phyloP scores from a whole-genome alignment of 2,329 filamentous ascomycete genomes.

The Botrytis tulipae region DNA sequence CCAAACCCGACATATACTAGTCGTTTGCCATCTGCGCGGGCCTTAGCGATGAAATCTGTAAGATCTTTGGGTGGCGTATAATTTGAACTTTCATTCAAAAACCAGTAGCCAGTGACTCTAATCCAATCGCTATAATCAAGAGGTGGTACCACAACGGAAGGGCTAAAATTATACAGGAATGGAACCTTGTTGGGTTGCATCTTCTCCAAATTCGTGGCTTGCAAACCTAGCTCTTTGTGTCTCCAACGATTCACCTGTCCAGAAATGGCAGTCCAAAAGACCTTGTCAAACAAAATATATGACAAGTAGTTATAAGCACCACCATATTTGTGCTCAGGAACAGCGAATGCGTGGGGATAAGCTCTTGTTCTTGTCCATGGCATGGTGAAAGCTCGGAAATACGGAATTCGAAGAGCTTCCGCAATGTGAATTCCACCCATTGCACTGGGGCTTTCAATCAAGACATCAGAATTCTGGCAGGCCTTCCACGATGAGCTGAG shows the following conservation, averaged over 20 bases:
- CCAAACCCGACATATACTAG: constrained; percentile 97
- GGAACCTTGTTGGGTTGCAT: constrained; percentile 97
- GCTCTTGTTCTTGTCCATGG: constrained; percentile 95
- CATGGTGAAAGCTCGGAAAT: constrained; percentile 98
- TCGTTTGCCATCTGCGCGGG: constrained; percentile 79
- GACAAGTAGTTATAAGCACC: constrained; percentile 93
- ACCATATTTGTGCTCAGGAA: constrained; percentile 89
- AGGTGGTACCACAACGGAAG: constrained; percentile 88
- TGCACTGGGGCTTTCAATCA: constrained; percentile 93
- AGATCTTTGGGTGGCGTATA: constrained; percentile 78
- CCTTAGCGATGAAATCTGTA: constrained; percentile 76
- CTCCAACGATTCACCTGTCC: constrained; percentile 93
- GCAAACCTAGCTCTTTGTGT: constrained; percentile 73
- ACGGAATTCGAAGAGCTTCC: constrained; percentile 87
- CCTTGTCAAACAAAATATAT: constrained; percentile 92
- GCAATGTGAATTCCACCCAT: constrained; percentile 99
- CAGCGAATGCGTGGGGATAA: constrained; percentile 94
- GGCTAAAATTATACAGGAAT: constrained; percentile 96
- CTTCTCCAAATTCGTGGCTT: constrained; percentile 80
- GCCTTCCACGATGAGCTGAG: constrained; percentile 77
- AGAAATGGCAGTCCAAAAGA: constrained; percentile 94
- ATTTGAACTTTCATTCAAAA: constrained; percentile 70
- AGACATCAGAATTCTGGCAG: constrained; percentile 81
- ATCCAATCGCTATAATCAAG: constrained; percentile 98
- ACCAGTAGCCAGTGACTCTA: constrained; percentile 96